Base-by-base conservation (phyloP, 2,329 filamentous ascomycete species). In the Calonectria hawksworthii region DNA sequence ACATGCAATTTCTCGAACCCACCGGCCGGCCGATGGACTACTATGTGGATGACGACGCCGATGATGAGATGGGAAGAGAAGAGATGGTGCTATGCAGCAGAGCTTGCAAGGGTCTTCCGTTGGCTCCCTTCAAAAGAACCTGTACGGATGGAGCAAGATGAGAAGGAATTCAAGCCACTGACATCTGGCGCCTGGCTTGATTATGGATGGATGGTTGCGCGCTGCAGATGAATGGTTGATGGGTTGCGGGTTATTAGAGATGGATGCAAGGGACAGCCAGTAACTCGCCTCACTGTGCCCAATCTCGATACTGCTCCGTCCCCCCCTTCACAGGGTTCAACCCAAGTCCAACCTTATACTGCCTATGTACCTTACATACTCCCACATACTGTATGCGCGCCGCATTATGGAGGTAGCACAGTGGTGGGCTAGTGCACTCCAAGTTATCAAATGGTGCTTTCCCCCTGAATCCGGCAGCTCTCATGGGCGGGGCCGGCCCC, bases 1-100 rank as follows among this genome's bases (percentile, higher is more conserved):
- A 75, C 74, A 54, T 70, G 73, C 73, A 81, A 81, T 81, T 78
- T 81, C 79, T 78, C 54, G 75, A 79, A 74, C 67, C 79, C 79
- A 80, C 76, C 74, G 73, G 64, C 72, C 52, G 34, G 68, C 66
- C 63, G 72, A 68, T 68, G 68, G 59, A 34, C 63, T 66, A 41
- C 38, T 64, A 28, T 71, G 72, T 21, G n/a, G 72, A 74, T 77
- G 73, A 79, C 74, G 74, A 74, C 65, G 75, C 68, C 44, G 52
- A 63, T 50, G 38, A 74, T 44, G 70, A 23, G 64, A 54, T 68
- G 51, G 41, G 26, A 51, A 18, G 38, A n/a, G 21, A 9, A 59
- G 54, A 36, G 28, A 61, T 41, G 18, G 32, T 32, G 32, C 63
- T 41, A 11, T 41, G 56, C 52, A 56, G 52, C 34, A 56, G 52